phyloP scores from a whole-genome alignment of 2,329 filamentous ascomycete species.

The Trichoderma sp. region DNA sequence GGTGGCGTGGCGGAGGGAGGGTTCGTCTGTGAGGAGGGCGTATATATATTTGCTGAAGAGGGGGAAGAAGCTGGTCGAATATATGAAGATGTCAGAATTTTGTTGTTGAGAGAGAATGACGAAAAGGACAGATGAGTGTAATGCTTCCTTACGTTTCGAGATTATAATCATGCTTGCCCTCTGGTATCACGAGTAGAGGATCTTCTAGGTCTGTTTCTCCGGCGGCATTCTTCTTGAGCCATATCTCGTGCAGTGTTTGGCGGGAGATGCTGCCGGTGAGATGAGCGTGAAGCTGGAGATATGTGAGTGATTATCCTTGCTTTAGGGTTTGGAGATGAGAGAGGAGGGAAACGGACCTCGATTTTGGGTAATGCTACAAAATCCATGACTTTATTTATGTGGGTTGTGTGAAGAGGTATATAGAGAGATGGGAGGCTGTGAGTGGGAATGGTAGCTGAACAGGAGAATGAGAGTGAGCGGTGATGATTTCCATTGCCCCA shows the following conservation, averaged over 20 bases:
- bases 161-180: conserved; percentile 68
- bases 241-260: conserved; percentile 70
- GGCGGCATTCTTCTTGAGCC: conserved; percentile 57
- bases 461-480: background rate
- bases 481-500: background rate
- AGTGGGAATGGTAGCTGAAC: no score
- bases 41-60: conserved; percentile 80
- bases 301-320: background rate
- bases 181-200: conserved; percentile 65
- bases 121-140: background rate
- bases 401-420: no score
- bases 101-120: background rate
- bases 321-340: background rate
- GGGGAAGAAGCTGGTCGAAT: conserved; percentile 63
- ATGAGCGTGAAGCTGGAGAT: conserved; percentile 69
- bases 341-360: conserved; percentile 39
- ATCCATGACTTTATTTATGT: no score
- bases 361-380: conserved; percentile 53
- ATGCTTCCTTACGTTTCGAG: conserved; percentile 53
- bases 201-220: conserved; percentile 59
- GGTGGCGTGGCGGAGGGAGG: conserved; percentile 61
- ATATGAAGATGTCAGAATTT: background rate
- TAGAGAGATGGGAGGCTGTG: background rate
- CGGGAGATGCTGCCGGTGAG: conserved; percentile 75
- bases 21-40: conserved; percentile 62